phyloP scores from a whole-genome alignment of 192 early-diverging fungal species.

The Allomyces macrogynus region DNA sequence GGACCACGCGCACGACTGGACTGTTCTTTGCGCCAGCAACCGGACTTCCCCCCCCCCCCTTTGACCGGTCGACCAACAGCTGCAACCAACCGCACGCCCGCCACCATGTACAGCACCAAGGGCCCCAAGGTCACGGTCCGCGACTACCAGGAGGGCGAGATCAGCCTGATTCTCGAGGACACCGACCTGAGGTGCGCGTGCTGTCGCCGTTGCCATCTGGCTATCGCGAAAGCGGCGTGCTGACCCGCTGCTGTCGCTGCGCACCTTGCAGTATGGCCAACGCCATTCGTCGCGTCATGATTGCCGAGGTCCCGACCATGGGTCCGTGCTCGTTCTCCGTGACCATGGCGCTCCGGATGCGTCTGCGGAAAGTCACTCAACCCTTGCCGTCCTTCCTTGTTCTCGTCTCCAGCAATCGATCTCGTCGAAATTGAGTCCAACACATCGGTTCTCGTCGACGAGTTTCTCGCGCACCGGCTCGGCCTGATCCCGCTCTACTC shows the following conservation, averaged over 20 bases:
- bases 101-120: too few species aligned
- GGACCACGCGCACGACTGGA: too few species aligned
- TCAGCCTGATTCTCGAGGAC: slow-evolving; percentile 71
- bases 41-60: too few species aligned
- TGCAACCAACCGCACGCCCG: too few species aligned
- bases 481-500: slow-evolving; percentile 83
- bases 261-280: slow-evolving; percentile 42
- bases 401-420: slow-evolving; percentile 49
- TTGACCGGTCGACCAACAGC: too few species aligned
- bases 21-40: too few species aligned
- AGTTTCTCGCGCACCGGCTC: slow-evolving; percentile 84
- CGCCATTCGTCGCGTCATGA: slow-evolving; percentile 82
- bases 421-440: slow-evolving; percentile 87
- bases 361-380: background rate
- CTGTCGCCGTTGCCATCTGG: background rate
- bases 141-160: slow-evolving; percentile 27
- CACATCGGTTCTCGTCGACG: slow-evolving; percentile 82
- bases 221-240: background rate
- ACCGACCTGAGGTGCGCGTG: slow-evolving; percentile 50
- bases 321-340: slow-evolving; percentile 13
- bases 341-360: too few species aligned
- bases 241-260: background rate
- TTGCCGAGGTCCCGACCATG: slow-evolving; percentile 92
- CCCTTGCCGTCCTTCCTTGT: slow-evolving; percentile 4
- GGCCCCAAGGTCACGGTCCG: slow-evolving; percentile 37